Evolutionary conservation across 495 filamentous ascomycete genomes (phyloP), one percentile per base, ranked within the genome.

Genomic region (Daldinia decipiens): DNA sequence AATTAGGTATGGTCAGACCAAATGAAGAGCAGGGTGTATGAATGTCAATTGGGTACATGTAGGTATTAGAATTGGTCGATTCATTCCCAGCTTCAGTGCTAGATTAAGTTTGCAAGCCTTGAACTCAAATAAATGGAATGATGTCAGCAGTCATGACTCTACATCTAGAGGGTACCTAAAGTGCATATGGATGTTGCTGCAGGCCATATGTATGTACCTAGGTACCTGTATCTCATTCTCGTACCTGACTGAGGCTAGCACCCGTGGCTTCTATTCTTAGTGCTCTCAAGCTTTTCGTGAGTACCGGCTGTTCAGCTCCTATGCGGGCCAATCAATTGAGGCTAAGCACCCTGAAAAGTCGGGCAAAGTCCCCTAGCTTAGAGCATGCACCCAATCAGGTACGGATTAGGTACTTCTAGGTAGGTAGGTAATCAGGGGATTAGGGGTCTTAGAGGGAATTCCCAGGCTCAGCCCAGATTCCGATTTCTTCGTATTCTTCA

Each of bases 261-360:
- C 21, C 19, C 36, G 21, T 19, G 32, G 21, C 17, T 71, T 68
- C 70, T 72, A 72, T 72, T 72, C 60, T 72, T 72, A 72, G 70
- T 17, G 53, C 54, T 65, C 51, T 57, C 59, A 68, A 62, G 60
- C 60, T 72, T 68, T 71, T 62, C 27, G 36, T 15, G 32, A 56
- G 38, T 59, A 40, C 70, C 64, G 61, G 65, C 56, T 68, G 59
- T 72, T 68, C 70, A 68, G 61, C 70, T 72, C 60, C 45, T n/a
- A 72, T 68, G 65, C 56, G 62, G 36, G 26, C 69, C 69, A 72
- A 72, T 72, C 63, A 64, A 72, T 72, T 72, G 24, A 72, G 64
- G 58, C 59, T 64, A 67, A 67, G 68, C 45, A 59, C 38, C 52
- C 52, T 59, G 12, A 54, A 59, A 62, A 24, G 21, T 24, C 21